phyloP scores from a whole-genome alignment of 345 rosid species.

The Populus pruinosa region DNA sequence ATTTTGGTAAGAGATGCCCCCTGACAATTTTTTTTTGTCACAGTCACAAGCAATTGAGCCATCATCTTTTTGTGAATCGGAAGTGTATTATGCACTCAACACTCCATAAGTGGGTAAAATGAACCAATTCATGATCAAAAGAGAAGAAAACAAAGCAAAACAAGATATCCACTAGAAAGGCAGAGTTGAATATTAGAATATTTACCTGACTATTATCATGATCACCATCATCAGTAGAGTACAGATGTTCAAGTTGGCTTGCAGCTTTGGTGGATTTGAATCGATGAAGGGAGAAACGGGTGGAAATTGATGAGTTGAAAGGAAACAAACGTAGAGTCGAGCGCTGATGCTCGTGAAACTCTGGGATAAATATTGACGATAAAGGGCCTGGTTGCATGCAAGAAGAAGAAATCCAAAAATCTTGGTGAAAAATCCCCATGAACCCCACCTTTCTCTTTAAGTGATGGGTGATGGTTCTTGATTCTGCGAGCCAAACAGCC shows the following conservation, averaged over 20 bases:
- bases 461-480: slow-evolving; percentile 28
- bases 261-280: slow-evolving; percentile 42
- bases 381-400: neutral
- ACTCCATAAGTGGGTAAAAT: neutral
- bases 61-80: neutral
- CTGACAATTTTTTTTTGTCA: neutral
- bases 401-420: neutral
- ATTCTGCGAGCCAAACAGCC: slow-evolving; percentile 44
- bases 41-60: neutral
- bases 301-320: neutral
- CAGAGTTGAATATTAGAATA: neutral
- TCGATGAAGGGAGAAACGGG: slow-evolving; percentile 18
- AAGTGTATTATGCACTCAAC: neutral
- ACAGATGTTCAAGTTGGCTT: slow-evolving; percentile 27
- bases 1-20: no score
- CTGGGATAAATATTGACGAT: neutral
- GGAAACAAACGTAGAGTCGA: neutral
- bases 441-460: slow-evolving; percentile 23
- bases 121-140: neutral
- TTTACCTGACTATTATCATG: slow-evolving; percentile 40
- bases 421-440: slow-evolving; percentile 10
- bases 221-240: slow-evolving; percentile 31
- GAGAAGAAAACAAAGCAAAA: neutral
- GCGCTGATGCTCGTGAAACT: neutral
- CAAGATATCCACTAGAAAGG: neutral